Evolutionary conservation across 768 basidiomycete species (phyloP), one percentile per base, ranked within the genome.

Genomic region (Lentinula detonsa): DNA sequence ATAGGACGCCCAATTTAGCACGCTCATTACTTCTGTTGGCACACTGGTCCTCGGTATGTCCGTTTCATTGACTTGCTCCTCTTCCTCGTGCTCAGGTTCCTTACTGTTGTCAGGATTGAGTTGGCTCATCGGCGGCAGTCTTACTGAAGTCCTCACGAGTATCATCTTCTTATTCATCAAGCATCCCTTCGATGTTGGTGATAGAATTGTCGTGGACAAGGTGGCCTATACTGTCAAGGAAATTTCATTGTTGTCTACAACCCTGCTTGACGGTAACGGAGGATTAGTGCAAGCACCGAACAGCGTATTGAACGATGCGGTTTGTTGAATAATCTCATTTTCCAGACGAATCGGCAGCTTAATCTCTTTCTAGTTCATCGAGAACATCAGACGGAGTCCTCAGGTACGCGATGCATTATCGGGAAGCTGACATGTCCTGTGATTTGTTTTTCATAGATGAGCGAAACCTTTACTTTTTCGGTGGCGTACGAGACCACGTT

Each of bases 151-250:
- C 49, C 78, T 95, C 59, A 85, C 85, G 4, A 87, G 88, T 61
- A 91, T 94, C 71, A 93, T 95, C 68, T 95, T 97, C 81, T 78
- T 97, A 33, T 95, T 95, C 74, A 81, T 93, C 71, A 91, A 91
- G 67, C 87, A 90, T 68, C 88, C 88, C 0, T 90, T 87, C 76
- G 90, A 92, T 71, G 90, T 92, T 28, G 88, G 89, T 28, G 91
- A 93, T 73, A 75, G 87, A 50, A 80, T 95, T 54, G 74, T 73
- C 55, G 63, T 88, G 50, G 73, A 76, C 58, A 78, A 76, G 31
- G 75, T 79, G 37, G 75, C 69, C 7, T 94, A 90, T 70, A 90
- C 89, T 0, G 92, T 96, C 62, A 91, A 90, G 69, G 92, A 95
- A 72, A 95, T 97, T 71, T 81, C 88, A 33, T 80, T 97, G 34